phyloP scores from a whole-genome alignment of 2,329 filamentous ascomycete genomes.

The Leptodontidium sp. region DNA sequence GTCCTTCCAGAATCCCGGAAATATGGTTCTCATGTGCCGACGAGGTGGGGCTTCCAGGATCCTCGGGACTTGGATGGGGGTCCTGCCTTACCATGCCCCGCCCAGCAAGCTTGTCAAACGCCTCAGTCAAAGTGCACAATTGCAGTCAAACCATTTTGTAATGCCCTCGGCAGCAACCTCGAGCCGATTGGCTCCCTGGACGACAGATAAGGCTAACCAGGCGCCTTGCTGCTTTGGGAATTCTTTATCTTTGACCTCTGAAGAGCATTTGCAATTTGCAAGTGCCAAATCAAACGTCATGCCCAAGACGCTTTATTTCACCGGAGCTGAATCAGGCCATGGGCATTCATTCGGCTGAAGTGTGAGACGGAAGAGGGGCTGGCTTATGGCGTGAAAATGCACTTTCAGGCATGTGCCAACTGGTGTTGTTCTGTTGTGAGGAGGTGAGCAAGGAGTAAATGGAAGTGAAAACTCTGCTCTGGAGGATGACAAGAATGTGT shows the following conservation, averaged over 20 bases:
- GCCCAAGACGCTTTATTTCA: slow-evolving; percentile 15
- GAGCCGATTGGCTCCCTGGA: slow-evolving; percentile 23
- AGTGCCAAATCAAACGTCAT: slow-evolving; percentile 24
- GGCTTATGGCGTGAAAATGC: slow-evolving; percentile 12
- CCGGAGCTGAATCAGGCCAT: slow-evolving; percentile 13
- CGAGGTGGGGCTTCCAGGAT: not conserved
- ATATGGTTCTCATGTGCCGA: slow-evolving; percentile 20
- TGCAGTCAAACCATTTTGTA: slow-evolving; percentile 26
- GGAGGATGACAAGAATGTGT: not conserved
- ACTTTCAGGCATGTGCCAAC: slow-evolving; percentile 5
- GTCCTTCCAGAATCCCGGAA: slow-evolving; percentile 21
- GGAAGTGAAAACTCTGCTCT: slow-evolving; percentile 6
- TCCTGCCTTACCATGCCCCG: not conserved
- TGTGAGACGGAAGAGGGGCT: slow-evolving; percentile 14
- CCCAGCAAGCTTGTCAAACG: not conserved
- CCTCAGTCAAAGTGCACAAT: slow-evolving; percentile 15
- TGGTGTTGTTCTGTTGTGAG: slow-evolving; percentile 4
- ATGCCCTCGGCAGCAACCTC: slow-evolving; percentile 20
- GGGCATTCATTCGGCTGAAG: slow-evolving; percentile 1
- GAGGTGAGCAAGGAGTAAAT: slow-evolving; percentile 6
- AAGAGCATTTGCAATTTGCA: not conserved
- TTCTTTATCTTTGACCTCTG: slow-evolving; percentile 37
- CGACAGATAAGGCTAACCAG: slow-evolving; percentile 34
- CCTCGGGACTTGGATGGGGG: slow-evolving; percentile 8
- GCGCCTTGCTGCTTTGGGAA: slow-evolving; percentile 22